Conservation (phyloP, 2,329 filamentous ascomycete species). For the Cryphonectria carpinicola region DNA sequence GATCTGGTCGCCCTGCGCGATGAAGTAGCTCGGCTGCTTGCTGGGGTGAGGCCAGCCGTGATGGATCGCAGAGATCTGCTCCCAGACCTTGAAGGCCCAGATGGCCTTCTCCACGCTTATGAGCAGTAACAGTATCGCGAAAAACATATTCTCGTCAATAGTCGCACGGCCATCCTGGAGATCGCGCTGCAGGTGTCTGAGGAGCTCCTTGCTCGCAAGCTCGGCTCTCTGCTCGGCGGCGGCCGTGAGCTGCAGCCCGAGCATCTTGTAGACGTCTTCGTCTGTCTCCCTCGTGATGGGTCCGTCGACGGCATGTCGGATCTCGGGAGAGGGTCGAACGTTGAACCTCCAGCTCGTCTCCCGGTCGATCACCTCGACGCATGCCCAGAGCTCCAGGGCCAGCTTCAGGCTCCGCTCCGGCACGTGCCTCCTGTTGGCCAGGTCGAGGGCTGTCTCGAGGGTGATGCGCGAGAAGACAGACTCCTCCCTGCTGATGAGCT, state of each 20-base stretch:
- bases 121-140: conserved; percentile 64
- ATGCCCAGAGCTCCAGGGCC: conserved; percentile 66
- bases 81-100: conserved; percentile 71
- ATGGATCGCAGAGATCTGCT: conserved; percentile 56
- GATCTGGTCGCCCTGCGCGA: conserved; percentile 62
- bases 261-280: conserved; percentile 62
- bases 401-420: conserved; percentile 59
- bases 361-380: conserved; percentile 67
- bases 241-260: conserved; percentile 67
- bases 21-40: conserved; percentile 59
- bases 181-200: conserved; percentile 64
- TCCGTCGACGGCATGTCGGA: conserved; percentile 44
- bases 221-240: conserved; percentile 67
- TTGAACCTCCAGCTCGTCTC: conserved; percentile 65
- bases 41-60: conserved; percentile 63
- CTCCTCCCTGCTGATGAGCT: conserved; percentile 62
- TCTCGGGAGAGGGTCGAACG: conserved; percentile 47
- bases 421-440: conserved; percentile 47
- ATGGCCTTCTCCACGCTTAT: conserved; percentile 71
- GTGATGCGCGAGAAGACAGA: conserved; percentile 64
- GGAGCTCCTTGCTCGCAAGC: conserved; percentile 58
- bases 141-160: conserved; percentile 64
- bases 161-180: conserved; percentile 65
- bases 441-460: conserved; percentile 51
- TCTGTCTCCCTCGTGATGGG: conserved; percentile 58